Evolutionary conservation across 2,329 filamentous ascomycete species (phyloP), one percentile per base, ranked within the genome.

Genomic region (Paecilomyces formosus): DNA sequence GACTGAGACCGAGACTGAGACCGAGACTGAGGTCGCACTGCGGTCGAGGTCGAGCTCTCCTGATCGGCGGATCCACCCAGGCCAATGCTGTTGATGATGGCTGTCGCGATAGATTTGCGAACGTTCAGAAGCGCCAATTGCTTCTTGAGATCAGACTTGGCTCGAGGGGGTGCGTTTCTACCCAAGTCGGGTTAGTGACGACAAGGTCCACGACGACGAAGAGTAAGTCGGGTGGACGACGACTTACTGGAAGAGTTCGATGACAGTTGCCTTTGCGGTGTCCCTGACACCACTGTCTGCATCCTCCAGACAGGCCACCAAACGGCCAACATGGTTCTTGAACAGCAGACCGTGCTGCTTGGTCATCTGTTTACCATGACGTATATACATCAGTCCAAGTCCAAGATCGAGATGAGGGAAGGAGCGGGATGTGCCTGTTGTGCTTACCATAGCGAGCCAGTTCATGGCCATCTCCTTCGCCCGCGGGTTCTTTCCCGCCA

Each of bases 301-400:
- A 72, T 97, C 92, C 75, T 97, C 93, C 50, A 97, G 82, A 64
- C 94, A 83, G 57, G 90, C 88, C 77, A 97, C 93, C 49, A 97
- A 81, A 11, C 83, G 82, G 2, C 90, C 88, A 1, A 96, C 92
- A 71, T 95, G 96, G 67, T 79, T 79, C 62, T 90, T 88, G 76
- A 97, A 97, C 39, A 87, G 86, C 63, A 97, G 79, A 45, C 85
- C 86, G 59, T 92, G 84, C 57, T 90, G 88, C 69, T 87, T 84
- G 72, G 94, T 89, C 87, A 93, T 95, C 83, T 91, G 35, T 18
- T 7, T 39, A 60, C 49, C 8, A 31, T 45, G 35, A n/a, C 35
- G 5, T 45, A 24, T 55, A 5, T 60, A n/a, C n/a, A n/a, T 30
- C 15, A 13, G 12, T 15, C 49, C 33, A 8, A 13, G 21, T 24